Evolutionary conservation across 2,329 filamentous ascomycete genomes (phyloP).

Genomic region (Penicillium sp.): DNA sequence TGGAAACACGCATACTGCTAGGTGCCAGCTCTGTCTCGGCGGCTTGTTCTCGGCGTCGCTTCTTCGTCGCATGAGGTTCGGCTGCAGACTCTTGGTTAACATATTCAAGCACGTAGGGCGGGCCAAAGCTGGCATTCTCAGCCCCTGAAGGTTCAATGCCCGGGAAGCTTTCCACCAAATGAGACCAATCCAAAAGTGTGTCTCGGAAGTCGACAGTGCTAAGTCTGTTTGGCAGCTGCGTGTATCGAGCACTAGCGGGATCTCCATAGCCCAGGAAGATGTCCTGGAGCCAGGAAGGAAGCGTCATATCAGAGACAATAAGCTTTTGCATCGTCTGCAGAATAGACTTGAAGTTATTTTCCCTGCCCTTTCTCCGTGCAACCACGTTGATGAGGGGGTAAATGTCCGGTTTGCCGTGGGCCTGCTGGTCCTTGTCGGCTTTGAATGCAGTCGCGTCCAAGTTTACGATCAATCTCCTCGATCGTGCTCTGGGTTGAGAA

Average conservation of each 20-base stretch:
- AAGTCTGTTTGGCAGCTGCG: slow-evolving; percentile 73
- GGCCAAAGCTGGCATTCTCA: slow-evolving; percentile 70
- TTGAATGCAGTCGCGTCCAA: slow-evolving; percentile 78
- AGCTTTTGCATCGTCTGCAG: slow-evolving; percentile 87
- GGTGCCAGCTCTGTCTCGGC: slow-evolving; percentile 63
- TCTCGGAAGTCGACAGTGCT: slow-evolving; percentile 85
- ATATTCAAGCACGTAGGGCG: slow-evolving; percentile 81
- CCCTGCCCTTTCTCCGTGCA: slow-evolving; percentile 75
- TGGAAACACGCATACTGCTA: slow-evolving; percentile 75
- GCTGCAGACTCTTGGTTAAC: slow-evolving; percentile 53
- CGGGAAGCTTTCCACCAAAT: slow-evolving; percentile 85
- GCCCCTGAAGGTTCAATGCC: slow-evolving; percentile 77
- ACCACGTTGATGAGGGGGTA: slow-evolving; percentile 85
- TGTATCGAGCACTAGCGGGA: slow-evolving; percentile 81
- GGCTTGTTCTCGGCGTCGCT: slow-evolving; percentile 73
- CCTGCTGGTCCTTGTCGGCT: slow-evolving; percentile 65
- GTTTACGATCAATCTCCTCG: slow-evolving; percentile 72
- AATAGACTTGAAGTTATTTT: slow-evolving; percentile 96
- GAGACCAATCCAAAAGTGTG: slow-evolving; percentile 93
- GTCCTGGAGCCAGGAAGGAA: slow-evolving; percentile 91
- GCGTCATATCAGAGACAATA: slow-evolving; percentile 76
- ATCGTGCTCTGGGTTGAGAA: slow-evolving; percentile 55
- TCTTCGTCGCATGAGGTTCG: slow-evolving; percentile 68
- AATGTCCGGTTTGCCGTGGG: slow-evolving; percentile 69
- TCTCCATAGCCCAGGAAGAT: slow-evolving; percentile 98